Evolutionary conservation across 306 rosid species (phyloP), one percentile per base, ranked within the genome.

Genomic region (Vigna unguiculata): DNA sequence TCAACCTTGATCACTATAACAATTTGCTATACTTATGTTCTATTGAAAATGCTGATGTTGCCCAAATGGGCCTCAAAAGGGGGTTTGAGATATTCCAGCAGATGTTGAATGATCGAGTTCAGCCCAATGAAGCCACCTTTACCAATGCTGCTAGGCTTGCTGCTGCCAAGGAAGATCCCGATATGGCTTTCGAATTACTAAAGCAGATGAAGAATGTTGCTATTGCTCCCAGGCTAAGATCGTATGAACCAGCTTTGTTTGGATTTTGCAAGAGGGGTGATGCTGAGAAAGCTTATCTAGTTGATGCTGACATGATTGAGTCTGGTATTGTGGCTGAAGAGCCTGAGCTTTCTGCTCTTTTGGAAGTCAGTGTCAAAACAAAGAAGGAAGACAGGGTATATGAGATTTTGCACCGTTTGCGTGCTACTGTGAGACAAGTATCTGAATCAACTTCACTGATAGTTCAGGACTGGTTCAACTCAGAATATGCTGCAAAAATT

Each of bases 101-200:
- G 71, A 91, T 92, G 98, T 64, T 88, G 65, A 68, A 6, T 20
- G 92, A 92, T 36, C 65, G 75, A 36, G 86, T 96, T 25, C 69
- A 38, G 58, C 93, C 93, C 0, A 96, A 91, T 66, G 98, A 96
- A 74, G 93, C 97, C 5, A 88, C 93, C 0, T 92, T 91, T 62
- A 96, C 99, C 2, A 91, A 83, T 49, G 93, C 87, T 2, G 98
- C 99, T 9, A 91, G 99, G 84, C 82, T 91, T 17, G 91, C 96
- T 1, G 89, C 88, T 52, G 93, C 85, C 10, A 90, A 57, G 76
- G 90, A 87, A 32, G 96, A 92, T 36, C 96, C 97, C 0, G 90
- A 91, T 17, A 92, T 88, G 97, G 99, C 98, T 22, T 96, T 92
- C 69, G 89, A 84, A 61, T 79, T 93, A 82, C 86, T 91, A 40